These are phyloP conservation scores for Microbotryum saponariae DNA, from an alignment of 1,284 basidiomycete species.

Conservation along the genomic window DNA sequence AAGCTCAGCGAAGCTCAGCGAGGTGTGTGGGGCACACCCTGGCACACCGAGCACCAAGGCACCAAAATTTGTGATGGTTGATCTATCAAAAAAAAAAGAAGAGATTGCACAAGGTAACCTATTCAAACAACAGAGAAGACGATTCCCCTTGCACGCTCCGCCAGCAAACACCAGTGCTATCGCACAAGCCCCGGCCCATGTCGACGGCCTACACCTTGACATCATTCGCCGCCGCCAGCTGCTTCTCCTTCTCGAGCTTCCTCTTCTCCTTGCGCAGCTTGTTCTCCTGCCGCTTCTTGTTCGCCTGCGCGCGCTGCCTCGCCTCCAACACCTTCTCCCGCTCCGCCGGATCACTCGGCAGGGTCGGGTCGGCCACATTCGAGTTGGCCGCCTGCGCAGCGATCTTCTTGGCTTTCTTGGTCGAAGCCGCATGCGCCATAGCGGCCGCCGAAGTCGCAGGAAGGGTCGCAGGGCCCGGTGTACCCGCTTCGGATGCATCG, in stretches of 20 bases:
- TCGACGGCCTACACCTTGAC: neutral
- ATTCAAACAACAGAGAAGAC: no score
- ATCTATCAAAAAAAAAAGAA: no score
- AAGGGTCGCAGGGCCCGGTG: neutral
- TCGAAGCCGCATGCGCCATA: conserved; percentile 1
- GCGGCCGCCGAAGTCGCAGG: neutral
- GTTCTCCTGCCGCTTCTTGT: conserved; percentile 3
- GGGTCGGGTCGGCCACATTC: neutral
- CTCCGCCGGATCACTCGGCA: conserved; percentile 8
- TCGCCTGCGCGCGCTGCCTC: neutral
- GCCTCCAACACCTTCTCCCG: conserved; percentile 6
- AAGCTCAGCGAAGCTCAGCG: no score
- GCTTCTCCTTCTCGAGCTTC: conserved; percentile 17
- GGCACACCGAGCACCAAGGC: no score
- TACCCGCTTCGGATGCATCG: conserved; percentile 17
- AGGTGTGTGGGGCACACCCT: no score
- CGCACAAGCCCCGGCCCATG: neutral
- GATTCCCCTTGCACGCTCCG: no score
- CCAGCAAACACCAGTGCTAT: no score
- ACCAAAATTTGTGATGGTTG: no score
- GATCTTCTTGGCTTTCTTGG: conserved; percentile 21
- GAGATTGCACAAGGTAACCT: no score
- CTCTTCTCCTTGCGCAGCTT: conserved; percentile 1
- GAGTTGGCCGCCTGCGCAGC: neutral
- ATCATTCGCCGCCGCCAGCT: neutral